A percentile compares a stretch with the other conserved stretches of the same genome.
Conservation (phyloP, 306 rosid genomes). For the Rubus parviflorus region DNA sequence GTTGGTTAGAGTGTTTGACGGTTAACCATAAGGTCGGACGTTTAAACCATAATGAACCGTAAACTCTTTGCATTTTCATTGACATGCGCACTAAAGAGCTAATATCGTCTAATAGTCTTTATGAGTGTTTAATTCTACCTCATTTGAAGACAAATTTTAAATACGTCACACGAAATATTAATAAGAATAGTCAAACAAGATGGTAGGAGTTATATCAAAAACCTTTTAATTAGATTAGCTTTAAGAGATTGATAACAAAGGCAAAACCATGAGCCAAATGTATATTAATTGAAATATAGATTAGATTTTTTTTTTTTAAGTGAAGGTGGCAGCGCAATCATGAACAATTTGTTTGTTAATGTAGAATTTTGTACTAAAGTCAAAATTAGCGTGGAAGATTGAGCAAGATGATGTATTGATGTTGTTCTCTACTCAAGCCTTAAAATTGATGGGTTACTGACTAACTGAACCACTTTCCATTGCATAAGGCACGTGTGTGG, state of each 20-base stretch:
- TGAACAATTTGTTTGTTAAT: neutral
- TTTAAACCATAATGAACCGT: neutral
- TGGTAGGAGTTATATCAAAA: too few species aligned
- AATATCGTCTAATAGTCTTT: too few species aligned
- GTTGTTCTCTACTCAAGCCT: neutral
- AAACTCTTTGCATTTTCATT: too few species aligned
- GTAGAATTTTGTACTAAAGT: neutral
- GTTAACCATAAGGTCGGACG: neutral
- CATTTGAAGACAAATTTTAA: too few species aligned
- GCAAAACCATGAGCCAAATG: neutral
- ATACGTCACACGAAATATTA: too few species aligned
- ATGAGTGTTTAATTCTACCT: too few species aligned
- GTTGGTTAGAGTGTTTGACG: neutral
- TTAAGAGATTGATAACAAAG: too few species aligned
- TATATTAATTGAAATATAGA: neutral
- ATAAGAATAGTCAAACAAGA: too few species aligned
- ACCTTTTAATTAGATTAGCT: too few species aligned
- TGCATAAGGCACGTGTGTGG: neutral
- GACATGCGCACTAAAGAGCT: neutral
- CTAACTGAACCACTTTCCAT: neutral
- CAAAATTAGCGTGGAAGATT: neutral
- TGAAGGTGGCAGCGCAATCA: neutral
- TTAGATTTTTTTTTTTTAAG: neutral
- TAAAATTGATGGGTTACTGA: neutral
- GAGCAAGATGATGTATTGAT: slow-evolving; percentile 4